Base-by-base conservation (phyloP, 352 stramenopile genomes). In the Phytophthora aleatoria region DNA sequence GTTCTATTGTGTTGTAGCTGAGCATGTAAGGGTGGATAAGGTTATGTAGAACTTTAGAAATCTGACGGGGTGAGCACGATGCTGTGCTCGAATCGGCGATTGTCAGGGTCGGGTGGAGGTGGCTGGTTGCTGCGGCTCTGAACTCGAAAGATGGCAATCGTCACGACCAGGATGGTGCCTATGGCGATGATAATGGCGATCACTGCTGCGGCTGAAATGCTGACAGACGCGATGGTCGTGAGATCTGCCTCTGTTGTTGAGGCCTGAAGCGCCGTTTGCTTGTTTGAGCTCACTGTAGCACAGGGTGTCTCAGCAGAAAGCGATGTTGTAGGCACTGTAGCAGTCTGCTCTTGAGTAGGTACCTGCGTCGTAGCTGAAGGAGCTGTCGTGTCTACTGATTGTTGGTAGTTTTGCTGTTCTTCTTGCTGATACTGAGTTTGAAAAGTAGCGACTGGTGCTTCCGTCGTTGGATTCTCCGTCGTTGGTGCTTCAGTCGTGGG, bases 61-160 rank as follows among this genome's bases (percentile, higher is more conserved):
- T 72, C 41, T 48, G 63, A 66, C 33, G 68, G 68, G 4, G 63
- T 69, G 44, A 76, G 52, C n/a, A 69, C 57, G 31, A 73, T 65
- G 24, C 50, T 58, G 54, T 72, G 49, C 2, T 59, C 53, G n/a
- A 60, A 57, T 12, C 47, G 52, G 20, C 24, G 57, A 6, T 62
- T 51, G 38, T 55, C 56, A 28, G 27, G 38, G n/a, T 15, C 27
- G 2, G 36, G 39, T 15, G 28, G 28, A 8, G 36, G 51, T 11
- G 54, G 45, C 6, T 44, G 28, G 20, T 28, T 57, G 30, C 20
- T 45, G 24, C 45, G 44, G 42, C 41, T 27, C 3, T 53, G 54
- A 33, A 28, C 45, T 15, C 63, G 63, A 49, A 65, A 43, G 28
- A 65, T 44, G 2, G 49, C 57, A 39, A 72, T 42, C 8, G 49